These are phyloP conservation scores for Mycosphaerella arachidis DNA, from an alignment of 2,329 filamentous ascomycete species.

Conservation along the genomic window DNA sequence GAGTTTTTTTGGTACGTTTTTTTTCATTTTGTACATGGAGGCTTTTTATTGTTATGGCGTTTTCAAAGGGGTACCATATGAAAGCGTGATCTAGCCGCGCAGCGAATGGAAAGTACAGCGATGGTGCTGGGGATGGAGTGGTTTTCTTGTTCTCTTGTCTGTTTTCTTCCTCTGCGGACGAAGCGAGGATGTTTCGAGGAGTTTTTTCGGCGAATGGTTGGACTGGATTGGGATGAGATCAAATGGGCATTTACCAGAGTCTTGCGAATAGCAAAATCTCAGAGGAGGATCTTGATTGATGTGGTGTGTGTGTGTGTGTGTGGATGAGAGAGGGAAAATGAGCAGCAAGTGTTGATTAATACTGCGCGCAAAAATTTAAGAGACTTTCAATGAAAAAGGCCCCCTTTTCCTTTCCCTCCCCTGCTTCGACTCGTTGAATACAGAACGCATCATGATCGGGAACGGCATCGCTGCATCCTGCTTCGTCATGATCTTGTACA, in stretches of 20 bases:
- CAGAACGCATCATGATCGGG: too few species aligned
- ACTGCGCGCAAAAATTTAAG: too few species aligned
- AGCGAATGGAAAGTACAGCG: neutral
- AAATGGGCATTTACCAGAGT: neutral
- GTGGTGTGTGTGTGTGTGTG: neutral
- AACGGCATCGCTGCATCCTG: too few species aligned
- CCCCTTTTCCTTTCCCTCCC: too few species aligned
- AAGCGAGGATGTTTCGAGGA: neutral
- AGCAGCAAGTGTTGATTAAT: too few species aligned
- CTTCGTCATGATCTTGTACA: too few species aligned
- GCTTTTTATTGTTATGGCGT: neutral
- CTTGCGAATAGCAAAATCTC: neutral
- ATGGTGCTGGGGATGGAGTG: neutral
- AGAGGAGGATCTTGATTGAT: neutral
- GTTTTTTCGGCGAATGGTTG: neutral
- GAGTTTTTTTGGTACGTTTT: neutral
- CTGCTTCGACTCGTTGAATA: too few species aligned
- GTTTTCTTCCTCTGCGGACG: neutral
- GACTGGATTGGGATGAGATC: neutral
- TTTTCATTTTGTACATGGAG: neutral
- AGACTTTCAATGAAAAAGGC: too few species aligned
- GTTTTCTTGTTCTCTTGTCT: neutral
- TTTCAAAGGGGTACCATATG: neutral
- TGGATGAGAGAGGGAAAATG: too few species aligned
- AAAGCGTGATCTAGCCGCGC: neutral